phyloP scores from a whole-genome alignment of 768 basidiomycete species.

The Lactarius pseudohatsudake region DNA sequence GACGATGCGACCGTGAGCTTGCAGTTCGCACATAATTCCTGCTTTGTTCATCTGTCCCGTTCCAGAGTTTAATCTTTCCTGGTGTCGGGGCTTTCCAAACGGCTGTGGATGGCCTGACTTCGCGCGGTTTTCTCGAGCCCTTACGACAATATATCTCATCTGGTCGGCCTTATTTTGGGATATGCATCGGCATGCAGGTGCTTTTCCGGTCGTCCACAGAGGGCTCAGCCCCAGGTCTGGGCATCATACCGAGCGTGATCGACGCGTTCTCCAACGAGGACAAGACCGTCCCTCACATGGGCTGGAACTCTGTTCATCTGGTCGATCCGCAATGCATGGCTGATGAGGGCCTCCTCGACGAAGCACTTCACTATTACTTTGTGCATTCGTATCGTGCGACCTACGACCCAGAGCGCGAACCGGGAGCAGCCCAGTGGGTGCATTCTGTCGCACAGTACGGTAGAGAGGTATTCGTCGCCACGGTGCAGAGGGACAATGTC shows the following conservation, averaged over 20 bases:
- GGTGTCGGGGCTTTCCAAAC: conserved; percentile 94
- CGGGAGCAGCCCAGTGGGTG: conserved; percentile 68
- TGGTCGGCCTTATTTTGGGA: conserved; percentile 93
- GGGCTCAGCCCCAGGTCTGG: conserved; percentile 66
- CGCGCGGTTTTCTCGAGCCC: conserved; percentile 75
- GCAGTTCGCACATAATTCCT: conserved; percentile 12
- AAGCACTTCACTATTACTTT: conserved; percentile 84
- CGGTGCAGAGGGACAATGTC: conserved; percentile 78
- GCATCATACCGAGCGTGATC: conserved; percentile 80
- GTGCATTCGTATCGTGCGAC: conserved; percentile 93
- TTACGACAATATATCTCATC: conserved; percentile 79
- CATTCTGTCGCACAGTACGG: conserved; percentile 93
- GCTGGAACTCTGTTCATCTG: conserved; percentile 84
- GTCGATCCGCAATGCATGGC: conserved; percentile 45
- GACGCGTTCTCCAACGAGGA: conserved; percentile 64
- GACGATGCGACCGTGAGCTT: conserved; percentile 81
- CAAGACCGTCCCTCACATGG: conserved; percentile 97
- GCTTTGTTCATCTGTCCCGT: conserved; percentile 28
- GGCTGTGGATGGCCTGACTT: conserved; percentile 73
- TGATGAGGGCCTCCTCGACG: conserved; percentile 49
- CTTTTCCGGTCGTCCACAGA: conserved; percentile 88
- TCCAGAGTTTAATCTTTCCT: conserved; percentile 90
- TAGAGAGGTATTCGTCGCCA: conserved; percentile 85
- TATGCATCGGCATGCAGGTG: conserved; percentile 98
- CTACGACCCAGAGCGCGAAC: conserved; percentile 57